Evolutionary conservation across 2,329 filamentous ascomycete species (phyloP), one percentile per base, ranked within the genome.

Genomic region (Verruconis gallopava): DNA sequence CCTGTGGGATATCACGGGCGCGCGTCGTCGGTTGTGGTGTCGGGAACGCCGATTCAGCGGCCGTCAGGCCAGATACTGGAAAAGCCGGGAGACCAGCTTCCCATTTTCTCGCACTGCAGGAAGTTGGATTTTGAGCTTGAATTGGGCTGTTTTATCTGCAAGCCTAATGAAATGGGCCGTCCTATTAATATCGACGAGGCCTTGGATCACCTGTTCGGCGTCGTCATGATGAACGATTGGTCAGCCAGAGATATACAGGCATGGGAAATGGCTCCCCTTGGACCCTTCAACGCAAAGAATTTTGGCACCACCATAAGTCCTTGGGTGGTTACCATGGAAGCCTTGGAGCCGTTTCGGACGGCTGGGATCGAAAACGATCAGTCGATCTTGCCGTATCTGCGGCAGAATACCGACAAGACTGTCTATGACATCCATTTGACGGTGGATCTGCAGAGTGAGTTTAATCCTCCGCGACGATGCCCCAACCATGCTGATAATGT

Each of bases 211-310:
- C 69, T 93, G 20, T 91, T 91, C 53, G 85, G 85, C 12, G 69
- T 85, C 19, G 84, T 91, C 0, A 61, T 93, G 44, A 73, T 93
- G 68, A 93, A 93, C 51, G 85, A 93, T 60, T 93, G 85, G 85
- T 85, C 79, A 42, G 84, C 84, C 3, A 11, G 45, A 21, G 45
- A 47, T 32, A 47, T 47, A 38, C 85, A 93, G 56, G 72, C 73
- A 0, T 91, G 82, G 82, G 85, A 93, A 59, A 88, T 88, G 50
- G 71, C 88, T 5, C 85, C 85, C 0, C 63, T 89, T 5, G 85
- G 85, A 0, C 84, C 84, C 0, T 89, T 91, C 63, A 86, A 84
- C 47, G 70, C 76, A 18, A 91, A 93, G 71, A 89, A 88, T 58
- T 89, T 91, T 53, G 80, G 72, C 3, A 84, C 81, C 68, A 81